Base-by-base conservation (phyloP, 345 rosid genomes). In the Stellera chamaejasme region DNA sequence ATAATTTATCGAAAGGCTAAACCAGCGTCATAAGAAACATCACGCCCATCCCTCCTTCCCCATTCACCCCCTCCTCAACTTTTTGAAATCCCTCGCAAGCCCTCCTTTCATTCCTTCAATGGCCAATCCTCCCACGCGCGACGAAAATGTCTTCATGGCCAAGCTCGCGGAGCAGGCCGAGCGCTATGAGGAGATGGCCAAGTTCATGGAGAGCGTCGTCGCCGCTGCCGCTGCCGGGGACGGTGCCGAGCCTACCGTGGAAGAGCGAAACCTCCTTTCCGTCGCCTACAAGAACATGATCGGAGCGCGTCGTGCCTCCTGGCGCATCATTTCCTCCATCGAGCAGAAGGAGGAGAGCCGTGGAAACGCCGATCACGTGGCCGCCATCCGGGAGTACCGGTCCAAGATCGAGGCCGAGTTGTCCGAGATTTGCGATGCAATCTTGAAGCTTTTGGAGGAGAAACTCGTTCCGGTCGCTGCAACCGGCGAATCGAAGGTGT, bases 131-230 rank as follows among this genome's bases (percentile, higher is more conserved):
- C 43, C 64, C 43, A 41, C 64, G 19, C 64, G 64, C 10, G 64
- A 61, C 27, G 57, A 61, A 42, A 61, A 52, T 64, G 81, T 79
- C 43, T 82, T 79, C 70, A 62, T 69, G 43, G 88, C 88, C 54
- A 82, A 77, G 65, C 72, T 82, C n/a, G 79, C 84, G n/a, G 88
- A 82, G 67, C 88, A 82, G 60, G 81, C 85, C 54, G 85, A 82
- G 55, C 83, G 88, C 23, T 82, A 79, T 52, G 83, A 79, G 79
- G 90, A 84, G 60, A 81, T 84, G 90, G 87, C 81, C 58, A 83
- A 84, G 14, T 71, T 78, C 25, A 79, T 81, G 90, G 78, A 79
- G 70, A 79, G 75, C 60, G 80, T 81, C 12, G 90, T 84, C 27
- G 67, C 70, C 12, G 48, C 87, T 32, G 77, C 59, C 4, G 56